Evolutionary conservation across 257 asterid species (phyloP).

Genomic region (Fraxinus americana): DNA sequence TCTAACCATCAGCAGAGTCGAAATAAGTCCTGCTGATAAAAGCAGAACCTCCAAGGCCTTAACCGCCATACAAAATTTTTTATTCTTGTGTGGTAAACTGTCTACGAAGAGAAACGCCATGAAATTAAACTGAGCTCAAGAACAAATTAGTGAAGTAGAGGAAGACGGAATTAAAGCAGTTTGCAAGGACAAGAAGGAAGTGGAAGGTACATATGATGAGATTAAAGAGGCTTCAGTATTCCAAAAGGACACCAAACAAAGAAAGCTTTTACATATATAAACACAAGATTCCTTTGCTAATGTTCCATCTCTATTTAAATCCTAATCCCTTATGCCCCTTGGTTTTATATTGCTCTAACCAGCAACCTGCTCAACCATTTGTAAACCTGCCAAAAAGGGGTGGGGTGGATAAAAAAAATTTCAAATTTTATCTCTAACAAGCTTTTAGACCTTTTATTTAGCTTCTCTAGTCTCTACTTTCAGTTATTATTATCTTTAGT

Average conservation of each 20-base stretch:
- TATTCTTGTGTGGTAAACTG: slow-evolving; percentile 34
- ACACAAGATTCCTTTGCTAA: slow-evolving; percentile 16
- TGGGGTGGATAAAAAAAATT: background rate
- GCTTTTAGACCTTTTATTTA: background rate
- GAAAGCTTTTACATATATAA: slow-evolving; percentile 13
- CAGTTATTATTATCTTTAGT: background rate
- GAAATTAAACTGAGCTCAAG: background rate
- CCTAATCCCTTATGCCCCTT: slow-evolving; percentile 15
- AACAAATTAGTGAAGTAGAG: background rate
- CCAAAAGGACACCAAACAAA: background rate
- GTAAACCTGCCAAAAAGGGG: background rate
- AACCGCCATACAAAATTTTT: slow-evolving; percentile 29
- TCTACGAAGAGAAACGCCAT: slow-evolving; percentile 43
- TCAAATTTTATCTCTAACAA: background rate
- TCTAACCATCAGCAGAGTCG: slow-evolving; percentile 37
- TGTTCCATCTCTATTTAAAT: slow-evolving; percentile 22
- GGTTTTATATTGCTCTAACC: slow-evolving; percentile 18
- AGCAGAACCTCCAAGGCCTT: slow-evolving; percentile 51
- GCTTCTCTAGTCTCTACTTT: background rate
- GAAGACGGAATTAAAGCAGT: background rate
- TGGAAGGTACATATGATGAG: slow-evolving; percentile 1
- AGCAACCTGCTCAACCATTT: slow-evolving; percentile 8
- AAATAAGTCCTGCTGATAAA: slow-evolving; percentile 43
- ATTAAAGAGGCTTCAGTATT: background rate
- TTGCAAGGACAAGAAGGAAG: background rate